phyloP scores from a whole-genome alignment of 768 basidiomycete genomes.

The Termitomyces sp. region DNA sequence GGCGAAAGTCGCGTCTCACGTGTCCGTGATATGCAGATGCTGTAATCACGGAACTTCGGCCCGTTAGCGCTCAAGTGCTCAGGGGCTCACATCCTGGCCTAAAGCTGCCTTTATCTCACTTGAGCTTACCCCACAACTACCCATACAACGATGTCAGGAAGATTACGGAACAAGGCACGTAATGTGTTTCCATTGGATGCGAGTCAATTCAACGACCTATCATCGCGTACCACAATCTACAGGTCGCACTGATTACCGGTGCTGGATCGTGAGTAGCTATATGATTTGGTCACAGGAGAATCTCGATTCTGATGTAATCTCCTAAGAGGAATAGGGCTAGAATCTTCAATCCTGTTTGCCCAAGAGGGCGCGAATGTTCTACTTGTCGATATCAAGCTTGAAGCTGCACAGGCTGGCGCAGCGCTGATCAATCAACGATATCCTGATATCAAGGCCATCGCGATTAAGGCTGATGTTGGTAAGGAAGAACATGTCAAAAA shows the following conservation, averaged over 20 bases:
- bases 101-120: not conserved
- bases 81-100: no score
- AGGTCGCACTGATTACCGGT: slow-evolving; percentile 84
- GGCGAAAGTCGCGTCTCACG: not conserved
- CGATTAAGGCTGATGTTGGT: slow-evolving; percentile 81
- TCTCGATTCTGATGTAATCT: slow-evolving; percentile 13
- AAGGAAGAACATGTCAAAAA: slow-evolving; percentile 85
- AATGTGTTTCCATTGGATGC: no score
- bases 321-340: slow-evolving; percentile 89
- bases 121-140: slow-evolving; percentile 5
- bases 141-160: slow-evolving; percentile 39
- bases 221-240: slow-evolving; percentile 3
- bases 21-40: not conserved
- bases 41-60: not conserved
- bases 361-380: slow-evolving; percentile 91
- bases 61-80: not conserved
- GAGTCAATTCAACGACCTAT: not conserved
- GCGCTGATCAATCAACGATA: slow-evolving; percentile 60
- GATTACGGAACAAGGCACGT: slow-evolving; percentile 63
- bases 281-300: not conserved
- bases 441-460: slow-evolving; percentile 66
- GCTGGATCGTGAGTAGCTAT: slow-evolving; percentile 71
- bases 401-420: slow-evolving; percentile 66
- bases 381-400: slow-evolving; percentile 82
- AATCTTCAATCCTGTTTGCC: slow-evolving; percentile 94